Base-by-base conservation (phyloP, 768 basidiomycete species). In the Termitomyces sp. region DNA sequence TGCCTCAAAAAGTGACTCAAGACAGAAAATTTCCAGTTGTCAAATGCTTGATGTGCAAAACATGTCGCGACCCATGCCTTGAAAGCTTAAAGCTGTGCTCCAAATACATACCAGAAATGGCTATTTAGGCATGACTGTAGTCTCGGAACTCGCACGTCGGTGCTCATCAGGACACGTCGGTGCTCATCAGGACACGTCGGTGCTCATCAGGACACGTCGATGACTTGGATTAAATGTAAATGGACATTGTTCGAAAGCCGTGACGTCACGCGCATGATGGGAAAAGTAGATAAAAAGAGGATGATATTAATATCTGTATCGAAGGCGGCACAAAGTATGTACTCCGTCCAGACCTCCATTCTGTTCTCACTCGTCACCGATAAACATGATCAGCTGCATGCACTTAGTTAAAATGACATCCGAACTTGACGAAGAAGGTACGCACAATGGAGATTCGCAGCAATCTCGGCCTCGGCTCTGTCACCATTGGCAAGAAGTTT, bases 401-500 rank as follows among this genome's bases (percentile, higher is more conserved):
- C 60, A 58, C 50, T 69, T 59, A 62, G 67, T 57, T 45, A 45
- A 33, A 62, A 66, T 57, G 23, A 45, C 37, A 42, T 61, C 61
- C 60, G 60, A 55, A 65, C 19, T 38, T 54, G 59, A 43, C 45
- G 33, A 43, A 43, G 43, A 43, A 46, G 59, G 37, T 43, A 70
- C 80, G 62, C 68, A 91, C 90, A 76, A 66, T 91, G 78, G 60
- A 94, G 73, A 72, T 98, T 98, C 46, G 97, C 95, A 54, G 95
- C 95, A 66, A 99, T 93, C 75, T 98, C 97, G 28, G 95, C 92
- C 72, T 99, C 97, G 55, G 94, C 92, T 63, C 91, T 77, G 75
- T 98, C 97, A 54, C 97, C 96, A 66, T 96, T 98, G 26, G 93
- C 86, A 33, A 99, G 81, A 54, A 99, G 82, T 72, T 98, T 98